Base-by-base conservation (phyloP, 352 stramenopile species). In the Phytophthora quininea region DNA sequence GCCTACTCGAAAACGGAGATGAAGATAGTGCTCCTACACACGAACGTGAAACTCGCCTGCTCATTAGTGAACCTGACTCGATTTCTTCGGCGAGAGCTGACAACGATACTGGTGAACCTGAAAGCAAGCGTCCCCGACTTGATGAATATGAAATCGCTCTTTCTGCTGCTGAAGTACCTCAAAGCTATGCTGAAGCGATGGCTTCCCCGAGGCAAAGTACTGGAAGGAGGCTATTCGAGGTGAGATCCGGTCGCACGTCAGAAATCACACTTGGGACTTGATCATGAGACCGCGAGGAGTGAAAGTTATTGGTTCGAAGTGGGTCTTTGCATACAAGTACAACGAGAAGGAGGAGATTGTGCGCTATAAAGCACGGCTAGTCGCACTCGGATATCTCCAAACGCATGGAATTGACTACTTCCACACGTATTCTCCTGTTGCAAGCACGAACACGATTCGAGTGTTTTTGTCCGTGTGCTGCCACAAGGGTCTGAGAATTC, bases 401-500 rank as follows among this genome's bases (percentile, higher is more conserved):
- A 58, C 40, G 12, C 42, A 33, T 15, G 58, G 62, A 31, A 37
- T 76, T 4, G 67, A 79, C 52, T 79, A 69, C 46, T 35, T 12
- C 3, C 27, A 76, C 7, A 76, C 65, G 14, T 76, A 74, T 54
- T 63, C 65, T 12, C 69, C 73, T 11, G 69, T 76, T 27, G 66
- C 60, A 14, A 64, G 58, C 45, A 50, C 64, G 3, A 53, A 60
- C 10, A 64, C 61, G 8, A 57, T 82, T 31, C 49, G 71, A 2
- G 27, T 67, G 27, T 70, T 78, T 40, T 27, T 80, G 3, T 32
- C 61, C 11, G 7, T 74, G 1, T 77, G 69, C 53, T 71, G 69
- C 49, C 30, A 30, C 2, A 33, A 51, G 10, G 14, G 59, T n/a
- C 43, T 51, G 6, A 51, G 40, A 5, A 69, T 81, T 30, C 29